These are phyloP conservation scores for Malassezia brasiliensis DNA, from an alignment of 1,284 basidiomycete genomes.

Conservation along the genomic window DNA sequence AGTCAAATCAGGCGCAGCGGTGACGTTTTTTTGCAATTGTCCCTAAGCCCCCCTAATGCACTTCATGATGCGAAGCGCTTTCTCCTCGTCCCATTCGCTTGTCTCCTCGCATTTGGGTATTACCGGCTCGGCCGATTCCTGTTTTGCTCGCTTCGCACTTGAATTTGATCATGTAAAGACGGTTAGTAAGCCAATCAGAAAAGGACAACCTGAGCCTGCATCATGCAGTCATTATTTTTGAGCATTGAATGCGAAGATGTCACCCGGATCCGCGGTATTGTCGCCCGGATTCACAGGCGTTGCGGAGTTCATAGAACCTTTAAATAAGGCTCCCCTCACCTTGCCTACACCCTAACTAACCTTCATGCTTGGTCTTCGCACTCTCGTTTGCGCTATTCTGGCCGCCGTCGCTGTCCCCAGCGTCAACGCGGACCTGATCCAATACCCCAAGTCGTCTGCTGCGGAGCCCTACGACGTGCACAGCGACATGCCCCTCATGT, in stretches of 20 bases:
- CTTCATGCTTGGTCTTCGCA: background rate
- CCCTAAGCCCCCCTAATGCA: background rate
- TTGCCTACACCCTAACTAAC: too few species aligned
- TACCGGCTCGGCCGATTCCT: background rate
- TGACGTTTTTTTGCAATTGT: background rate
- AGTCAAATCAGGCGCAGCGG: background rate
- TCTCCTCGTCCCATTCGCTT: background rate
- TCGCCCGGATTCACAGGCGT: too few species aligned
- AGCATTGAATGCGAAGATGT: too few species aligned
- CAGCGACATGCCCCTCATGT: background rate
- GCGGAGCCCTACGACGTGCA: slow-evolving; percentile 6
- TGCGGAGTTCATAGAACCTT: too few species aligned
- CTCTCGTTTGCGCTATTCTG: background rate
- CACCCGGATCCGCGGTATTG: too few species aligned
- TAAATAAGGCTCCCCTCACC: too few species aligned
- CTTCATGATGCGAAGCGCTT: background rate
- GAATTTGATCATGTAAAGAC: too few species aligned
- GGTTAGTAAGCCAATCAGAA: too few species aligned
- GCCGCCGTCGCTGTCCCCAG: background rate
- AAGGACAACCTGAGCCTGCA: too few species aligned
- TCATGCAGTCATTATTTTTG: too few species aligned
- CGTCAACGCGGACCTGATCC: background rate
- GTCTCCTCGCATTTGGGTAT: background rate
- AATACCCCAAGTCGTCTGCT: background rate
- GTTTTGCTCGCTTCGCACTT: background rate